Evolutionary conservation across 2,329 filamentous ascomycete genomes (phyloP), one percentile per base, ranked within the genome.

Genomic region (Diaporthe amygdali): DNA sequence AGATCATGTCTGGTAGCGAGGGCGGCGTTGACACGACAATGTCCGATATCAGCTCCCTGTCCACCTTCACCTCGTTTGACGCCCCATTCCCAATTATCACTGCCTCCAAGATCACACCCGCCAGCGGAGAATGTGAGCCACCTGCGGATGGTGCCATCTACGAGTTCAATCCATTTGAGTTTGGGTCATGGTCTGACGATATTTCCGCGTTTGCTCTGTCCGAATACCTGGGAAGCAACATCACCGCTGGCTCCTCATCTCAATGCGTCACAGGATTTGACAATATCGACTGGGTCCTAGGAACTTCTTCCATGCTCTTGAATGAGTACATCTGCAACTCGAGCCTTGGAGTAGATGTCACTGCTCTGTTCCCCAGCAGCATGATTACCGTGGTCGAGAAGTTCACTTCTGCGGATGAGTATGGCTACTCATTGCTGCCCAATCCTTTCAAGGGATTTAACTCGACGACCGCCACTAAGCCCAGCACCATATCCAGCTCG

Each of bases 251-350:
- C 14, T 55, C 70, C 17, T 61, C 72, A 2, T 72, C 73, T 32
- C 73, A 74, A 6, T 87, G 85, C 72, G 79, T 80, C 22, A 77
- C 74, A 6, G 81, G 83, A 56, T 87, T 83, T 76, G 85, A 87
- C 76, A 85, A 86, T 68, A 77, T 86, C 2, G 85, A 84, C 37
- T 87, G 82, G 74, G 76, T 86, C 47, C 76, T 85, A 17, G 85
- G 84, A 17, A 86, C 83, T 2, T 82, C 81, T 5, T 82, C 79
- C 37, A 80, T 82, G 72, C 72, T 86, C 41, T 85, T 86, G 77
- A 79, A 80, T 6, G 64, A 70, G 61, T 70, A 66, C 41, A 30
- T 68, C 30, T 73, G 72, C 70, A 63, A 72, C 34, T 7, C 67
- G 15, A 51, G 52, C 30, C 72, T 72, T 2, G 54, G 54, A 27